Percentiles rank a stretch among this genome's conserved stretches.
phyloP scores from a whole-genome alignment of 768 basidiomycete genomes.

The Arthromyces matolae region DNA sequence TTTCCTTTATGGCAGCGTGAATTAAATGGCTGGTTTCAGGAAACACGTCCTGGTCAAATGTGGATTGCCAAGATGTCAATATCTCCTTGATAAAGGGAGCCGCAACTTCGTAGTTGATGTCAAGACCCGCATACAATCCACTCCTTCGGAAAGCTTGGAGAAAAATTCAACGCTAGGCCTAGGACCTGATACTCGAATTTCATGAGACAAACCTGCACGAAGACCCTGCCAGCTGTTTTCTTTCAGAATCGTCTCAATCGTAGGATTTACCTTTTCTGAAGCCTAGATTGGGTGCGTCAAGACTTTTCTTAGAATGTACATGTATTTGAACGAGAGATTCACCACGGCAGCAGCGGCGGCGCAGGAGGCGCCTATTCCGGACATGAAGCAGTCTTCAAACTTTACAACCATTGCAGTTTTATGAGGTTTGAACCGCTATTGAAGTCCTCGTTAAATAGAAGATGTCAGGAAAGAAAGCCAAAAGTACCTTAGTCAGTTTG shows the following conservation, averaged over 20 bases:
- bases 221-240: not conserved
- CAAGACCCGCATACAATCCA: not conserved
- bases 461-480: no score
- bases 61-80: not conserved
- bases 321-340: not conserved
- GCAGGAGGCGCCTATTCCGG: not conserved
- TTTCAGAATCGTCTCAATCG: not conserved
- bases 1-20: not conserved
- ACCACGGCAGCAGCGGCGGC: not conserved
- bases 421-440: no score
- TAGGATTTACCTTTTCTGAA: not conserved
- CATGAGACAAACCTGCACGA: constrained; percentile 1
- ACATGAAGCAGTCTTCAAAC: not conserved
- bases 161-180: not conserved
- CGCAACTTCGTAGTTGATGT: constrained; percentile 1
- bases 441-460: no score
- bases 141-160: not conserved
- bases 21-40: not conserved
- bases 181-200: no score
- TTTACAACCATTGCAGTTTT: not conserved
- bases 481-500: no score
- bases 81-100: not conserved
- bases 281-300: constrained; percentile 4
- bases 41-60: constrained; percentile 3
- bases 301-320: not conserved